Conservation (phyloP, 2,329 filamentous ascomycete species). For the Cladophialophora bantiana region DNA sequence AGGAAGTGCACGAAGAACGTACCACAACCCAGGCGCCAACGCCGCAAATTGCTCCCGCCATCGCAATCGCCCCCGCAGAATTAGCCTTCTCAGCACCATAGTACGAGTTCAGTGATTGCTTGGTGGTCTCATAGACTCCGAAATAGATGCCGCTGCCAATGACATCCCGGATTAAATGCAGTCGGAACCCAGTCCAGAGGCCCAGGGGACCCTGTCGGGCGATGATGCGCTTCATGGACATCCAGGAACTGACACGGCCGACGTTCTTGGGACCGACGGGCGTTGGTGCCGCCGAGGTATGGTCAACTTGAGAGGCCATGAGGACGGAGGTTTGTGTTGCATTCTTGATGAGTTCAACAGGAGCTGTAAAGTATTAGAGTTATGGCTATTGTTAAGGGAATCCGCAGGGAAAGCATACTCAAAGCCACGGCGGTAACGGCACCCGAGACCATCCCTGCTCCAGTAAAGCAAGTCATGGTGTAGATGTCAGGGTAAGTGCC, state of each 20-base stretch:
- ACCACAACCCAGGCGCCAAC: conserved; percentile 57
- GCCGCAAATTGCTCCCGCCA: conserved; percentile 56
- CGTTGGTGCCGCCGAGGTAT: conserved; percentile 6
- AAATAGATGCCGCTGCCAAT: conserved; percentile 57
- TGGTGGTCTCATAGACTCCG: conserved; percentile 56
- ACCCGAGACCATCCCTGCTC: conserved; percentile 53
- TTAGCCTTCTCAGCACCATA: conserved; percentile 51
- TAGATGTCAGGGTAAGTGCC: conserved; percentile 52
- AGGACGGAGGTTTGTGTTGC: conserved; percentile 58
- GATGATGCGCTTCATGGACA: conserved; percentile 53
- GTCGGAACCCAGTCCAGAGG: conserved; percentile 55
- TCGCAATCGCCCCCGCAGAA: conserved; percentile 52
- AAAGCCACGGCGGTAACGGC: conserved; percentile 52
- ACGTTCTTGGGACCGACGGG: conserved; percentile 37
- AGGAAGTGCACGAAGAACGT: conserved; percentile 38
- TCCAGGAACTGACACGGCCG: conserved; percentile 51
- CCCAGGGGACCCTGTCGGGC: conserved; percentile 52
- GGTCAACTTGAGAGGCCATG: conserved; percentile 43
- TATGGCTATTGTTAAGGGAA: neutral
- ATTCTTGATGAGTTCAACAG: conserved; percentile 58
- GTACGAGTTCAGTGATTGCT: conserved; percentile 54
- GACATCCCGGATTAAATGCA: conserved; percentile 55
- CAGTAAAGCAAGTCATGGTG: conserved; percentile 52
- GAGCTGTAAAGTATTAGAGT: conserved; percentile 44
- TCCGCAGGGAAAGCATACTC: conserved; percentile 45